phyloP scores from a whole-genome alignment of 805 yeast genomes.

The Yarrowia keelungensis region DNA sequence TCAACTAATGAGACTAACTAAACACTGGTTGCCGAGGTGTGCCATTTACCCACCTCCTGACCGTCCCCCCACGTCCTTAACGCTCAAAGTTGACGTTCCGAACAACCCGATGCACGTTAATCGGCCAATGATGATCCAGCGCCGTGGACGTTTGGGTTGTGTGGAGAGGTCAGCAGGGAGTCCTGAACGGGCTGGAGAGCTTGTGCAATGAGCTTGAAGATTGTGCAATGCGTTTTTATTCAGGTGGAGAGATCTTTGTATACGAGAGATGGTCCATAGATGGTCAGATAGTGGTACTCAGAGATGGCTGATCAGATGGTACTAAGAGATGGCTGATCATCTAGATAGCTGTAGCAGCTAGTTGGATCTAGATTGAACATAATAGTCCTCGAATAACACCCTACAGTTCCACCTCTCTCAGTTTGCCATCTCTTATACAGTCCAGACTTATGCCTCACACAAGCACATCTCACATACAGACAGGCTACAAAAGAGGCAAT shows the following conservation, averaged over 20 bases:
- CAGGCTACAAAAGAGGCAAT: neutral
- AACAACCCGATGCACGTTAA: slow-evolving; percentile 5
- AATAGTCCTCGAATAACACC: no score
- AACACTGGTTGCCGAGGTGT: no score
- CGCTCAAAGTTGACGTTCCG: slow-evolving; percentile 22
- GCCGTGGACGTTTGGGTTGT: slow-evolving; percentile 19
- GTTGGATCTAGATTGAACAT: no score
- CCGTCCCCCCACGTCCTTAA: neutral
- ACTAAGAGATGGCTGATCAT: no score
- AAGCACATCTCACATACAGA: neutral
- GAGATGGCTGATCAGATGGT: no score
- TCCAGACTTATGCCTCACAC: neutral
- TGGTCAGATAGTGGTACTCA: no score
- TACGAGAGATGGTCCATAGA: no score
- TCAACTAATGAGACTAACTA: no score
- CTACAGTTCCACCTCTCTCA: no score
- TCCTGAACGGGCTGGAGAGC: neutral
- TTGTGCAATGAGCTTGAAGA: neutral
- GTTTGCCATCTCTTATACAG: neutral
- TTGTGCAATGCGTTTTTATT: neutral
- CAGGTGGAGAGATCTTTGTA: no score
- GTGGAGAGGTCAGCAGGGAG: slow-evolving; percentile 3
- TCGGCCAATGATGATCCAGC: slow-evolving; percentile 9
- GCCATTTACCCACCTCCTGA: no score
- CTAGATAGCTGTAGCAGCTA: no score